Evolutionary conservation across 257 asterid species (phyloP).

Genomic region (Salvia miltiorrhiza): DNA sequence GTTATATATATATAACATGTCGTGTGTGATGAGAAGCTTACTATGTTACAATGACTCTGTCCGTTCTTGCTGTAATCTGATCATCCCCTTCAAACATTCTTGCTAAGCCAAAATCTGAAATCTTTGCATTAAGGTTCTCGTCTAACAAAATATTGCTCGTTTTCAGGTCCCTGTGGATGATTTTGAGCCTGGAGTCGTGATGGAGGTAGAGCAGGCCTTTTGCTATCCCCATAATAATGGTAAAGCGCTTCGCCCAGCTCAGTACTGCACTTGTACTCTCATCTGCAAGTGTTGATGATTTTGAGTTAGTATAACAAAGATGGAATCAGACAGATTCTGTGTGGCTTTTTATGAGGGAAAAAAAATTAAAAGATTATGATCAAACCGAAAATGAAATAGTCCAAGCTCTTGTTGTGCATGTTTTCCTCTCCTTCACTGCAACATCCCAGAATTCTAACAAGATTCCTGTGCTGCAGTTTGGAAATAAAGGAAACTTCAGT

Average conservation of each 20-base stretch:
- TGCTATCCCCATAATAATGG: neutral
- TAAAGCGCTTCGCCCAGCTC: neutral
- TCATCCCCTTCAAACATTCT: neutral
- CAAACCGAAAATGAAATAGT: constrained; percentile 19
- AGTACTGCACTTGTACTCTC: neutral
- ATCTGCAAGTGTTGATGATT: neutral
- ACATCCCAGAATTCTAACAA: constrained; percentile 18
- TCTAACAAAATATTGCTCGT: neutral
- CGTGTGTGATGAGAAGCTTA: neutral
- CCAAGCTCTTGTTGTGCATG: constrained; percentile 24
- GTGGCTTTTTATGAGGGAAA: too few species aligned
- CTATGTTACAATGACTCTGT: constrained; percentile 9
- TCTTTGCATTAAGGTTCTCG: neutral
- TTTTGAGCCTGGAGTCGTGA: neutral
- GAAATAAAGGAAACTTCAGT: neutral
- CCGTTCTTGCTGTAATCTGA: neutral
- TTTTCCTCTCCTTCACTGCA: constrained; percentile 16
- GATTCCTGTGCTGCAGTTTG: constrained; percentile 17
- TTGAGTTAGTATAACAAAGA: too few species aligned
- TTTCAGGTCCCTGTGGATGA: neutral
- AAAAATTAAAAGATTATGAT: too few species aligned
- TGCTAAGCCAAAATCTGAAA: neutral
- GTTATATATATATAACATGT: neutral
- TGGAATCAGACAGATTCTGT: too few species aligned
- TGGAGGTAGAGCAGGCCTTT: neutral